These are phyloP conservation scores for Coniferiporia weirii DNA, from an alignment of 1,284 basidiomycete genomes.

Conservation along the genomic window DNA sequence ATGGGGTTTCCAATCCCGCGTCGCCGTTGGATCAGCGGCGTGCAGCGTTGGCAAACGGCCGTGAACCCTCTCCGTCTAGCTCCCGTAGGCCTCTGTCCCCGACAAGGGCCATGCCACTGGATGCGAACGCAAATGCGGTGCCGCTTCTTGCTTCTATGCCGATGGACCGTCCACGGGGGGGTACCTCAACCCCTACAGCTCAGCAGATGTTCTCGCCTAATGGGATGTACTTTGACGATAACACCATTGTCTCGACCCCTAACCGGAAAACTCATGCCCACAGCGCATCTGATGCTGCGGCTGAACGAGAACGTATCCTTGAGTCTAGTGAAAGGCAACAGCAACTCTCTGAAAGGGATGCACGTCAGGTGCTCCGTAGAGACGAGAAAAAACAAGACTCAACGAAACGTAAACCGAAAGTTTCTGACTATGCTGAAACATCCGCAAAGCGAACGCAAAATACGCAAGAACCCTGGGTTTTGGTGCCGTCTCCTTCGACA, in stretches of 20 bases:
- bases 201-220: slow-evolving; percentile 15
- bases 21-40: slow-evolving; percentile 28
- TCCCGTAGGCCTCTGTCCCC: slow-evolving; percentile 18
- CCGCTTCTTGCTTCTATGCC: not conserved
- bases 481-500: slow-evolving; percentile 33
- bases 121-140: not conserved
- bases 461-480: slow-evolving; percentile 37
- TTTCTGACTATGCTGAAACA: slow-evolving; percentile 2
- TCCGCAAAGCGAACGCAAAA: slow-evolving; percentile 27
- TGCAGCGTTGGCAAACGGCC: not conserved
- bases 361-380: slow-evolving; percentile 21
- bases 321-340: slow-evolving; percentile 35
- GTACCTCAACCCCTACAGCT: not conserved
- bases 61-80: slow-evolving; percentile 12
- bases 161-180: slow-evolving; percentile 2
- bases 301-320: slow-evolving; percentile 41
- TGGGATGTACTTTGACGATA: slow-evolving; percentile 34
- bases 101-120: slow-evolving; percentile 5
- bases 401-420: slow-evolving; percentile 2
- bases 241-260: slow-evolving; percentile 28
- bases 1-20: slow-evolving; percentile 23
- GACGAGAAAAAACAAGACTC: slow-evolving; percentile 13
- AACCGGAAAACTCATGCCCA: slow-evolving; percentile 33
- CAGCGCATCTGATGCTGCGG: slow-evolving; percentile 43
- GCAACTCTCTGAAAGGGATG: slow-evolving; percentile 25